Base-by-base conservation (phyloP, 192 early-diverging fungal species). In the Coemansia sp. region DNA sequence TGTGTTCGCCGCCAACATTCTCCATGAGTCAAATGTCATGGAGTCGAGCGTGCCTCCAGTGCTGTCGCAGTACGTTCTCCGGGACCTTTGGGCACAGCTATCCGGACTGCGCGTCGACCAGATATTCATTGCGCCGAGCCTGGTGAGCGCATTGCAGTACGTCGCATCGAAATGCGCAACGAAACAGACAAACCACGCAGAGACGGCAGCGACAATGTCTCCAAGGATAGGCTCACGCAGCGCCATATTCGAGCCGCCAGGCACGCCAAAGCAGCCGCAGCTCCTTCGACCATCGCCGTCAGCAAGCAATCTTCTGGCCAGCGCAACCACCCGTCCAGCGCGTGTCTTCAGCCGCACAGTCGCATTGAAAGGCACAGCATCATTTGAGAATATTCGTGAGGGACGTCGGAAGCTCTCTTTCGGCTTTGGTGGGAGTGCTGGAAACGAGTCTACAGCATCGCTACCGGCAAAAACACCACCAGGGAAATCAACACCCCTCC, bases 31-130 rank as follows among this genome's bases (percentile, higher is more conserved):
- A 9, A 67, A 74, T 22, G 69, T 69, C 32, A 66, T 66, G 32
- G 73, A 75, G 50, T 54, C 65, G n/a, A 65, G 42, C 42, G 76
- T 71, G 55, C 68, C 76, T 7, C 69, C 72, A 5, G 66, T 54
- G 17, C 69, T 80, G 42, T 65, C 72, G 15, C 77, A 80, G 56
- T 65, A 80, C 32, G 72, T 74, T 9, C 63, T 74, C 49, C 77
- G 77, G 43, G 77, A 80, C 43, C 64, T 68, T 66, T 80, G 77
- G 77, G 58, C 77, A 15, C 69, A 80, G 66, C 41, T 75, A 34
- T 68, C 63, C 6, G 77, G 77, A 6, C 43, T 71, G 25, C 53
- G 34, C 15, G 41, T 62, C 2, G 72, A 80, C 29, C 72, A 75
- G 63, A 67, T 75, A 15, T 55, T 57, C 38, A 66, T 80, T 40